These are phyloP conservation scores for Lachancea lanzarotensis DNA, from an alignment of 805 yeast genomes.

Conservation along the genomic window DNA sequence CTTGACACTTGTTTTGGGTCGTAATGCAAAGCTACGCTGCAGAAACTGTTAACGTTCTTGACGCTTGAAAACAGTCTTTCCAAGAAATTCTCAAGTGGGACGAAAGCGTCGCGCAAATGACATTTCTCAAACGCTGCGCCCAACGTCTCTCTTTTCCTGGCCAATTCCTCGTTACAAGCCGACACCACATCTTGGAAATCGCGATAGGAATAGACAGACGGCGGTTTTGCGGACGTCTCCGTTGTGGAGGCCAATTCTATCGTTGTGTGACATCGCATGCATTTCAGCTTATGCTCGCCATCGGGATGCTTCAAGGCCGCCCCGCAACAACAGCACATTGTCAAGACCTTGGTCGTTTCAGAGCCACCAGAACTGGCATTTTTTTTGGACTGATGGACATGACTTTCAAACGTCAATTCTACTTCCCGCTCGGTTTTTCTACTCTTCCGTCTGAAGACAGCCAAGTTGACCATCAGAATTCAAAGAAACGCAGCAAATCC, in stretches of 20 bases:
- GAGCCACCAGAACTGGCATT: neutral
- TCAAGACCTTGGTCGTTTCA: neutral
- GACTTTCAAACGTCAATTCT: slow-evolving; percentile 5
- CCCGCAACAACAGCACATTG: slow-evolving; percentile 43
- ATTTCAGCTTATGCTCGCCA: slow-evolving; percentile 40
- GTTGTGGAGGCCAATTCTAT: slow-evolving; percentile 12
- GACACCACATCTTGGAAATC: neutral
- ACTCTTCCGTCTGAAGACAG: slow-evolving; percentile 1
- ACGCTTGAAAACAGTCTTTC: slow-evolving; percentile 42
- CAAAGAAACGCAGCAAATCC: no score
- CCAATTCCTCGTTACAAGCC: neutral
- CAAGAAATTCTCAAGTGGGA: slow-evolving; percentile 46
- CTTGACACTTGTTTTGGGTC: slow-evolving; percentile 42
- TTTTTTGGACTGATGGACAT: neutral
- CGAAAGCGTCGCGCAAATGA: slow-evolving; percentile 31
- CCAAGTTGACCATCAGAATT: slow-evolving; percentile 1
- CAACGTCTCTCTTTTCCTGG: neutral
- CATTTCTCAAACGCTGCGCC: neutral
- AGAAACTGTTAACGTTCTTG: slow-evolving; percentile 48
- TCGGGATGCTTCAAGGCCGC: slow-evolving; percentile 37
- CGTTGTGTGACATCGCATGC: slow-evolving; percentile 57
- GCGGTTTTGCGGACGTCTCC: no score
- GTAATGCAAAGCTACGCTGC: slow-evolving; percentile 35
- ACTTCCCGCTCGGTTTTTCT: neutral
- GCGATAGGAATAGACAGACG: neutral